Evolutionary conservation across 345 rosid species (phyloP).

Genomic region (Brassica juncea): DNA sequence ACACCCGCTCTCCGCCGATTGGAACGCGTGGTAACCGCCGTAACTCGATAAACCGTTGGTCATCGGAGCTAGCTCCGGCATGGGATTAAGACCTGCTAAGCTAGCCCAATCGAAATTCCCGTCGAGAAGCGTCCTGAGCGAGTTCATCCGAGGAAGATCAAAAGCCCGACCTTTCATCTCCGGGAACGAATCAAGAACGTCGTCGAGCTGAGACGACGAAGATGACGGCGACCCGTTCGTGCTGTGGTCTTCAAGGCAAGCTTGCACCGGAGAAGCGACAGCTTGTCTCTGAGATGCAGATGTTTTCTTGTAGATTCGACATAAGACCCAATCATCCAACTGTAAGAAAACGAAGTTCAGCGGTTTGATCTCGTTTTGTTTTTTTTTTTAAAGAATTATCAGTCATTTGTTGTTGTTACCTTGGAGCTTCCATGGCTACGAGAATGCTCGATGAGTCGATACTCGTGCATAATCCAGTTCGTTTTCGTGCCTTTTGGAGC

Average conservation of each 20-base stretch:
- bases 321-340: conserved; percentile 96
- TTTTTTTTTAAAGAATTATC: too few relatives aligned
- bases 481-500: conserved; percentile 96
- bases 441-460: conserved; percentile 62
- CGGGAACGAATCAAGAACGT: conserved; percentile 71
- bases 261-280: conserved; percentile 34
- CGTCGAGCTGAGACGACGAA: conserved; percentile 76
- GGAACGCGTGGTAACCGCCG: conserved; percentile 37
- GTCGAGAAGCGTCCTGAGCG: conserved; percentile 49
- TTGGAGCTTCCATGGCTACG: conserved; percentile 63
- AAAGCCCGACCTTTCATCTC: conserved; percentile 56
- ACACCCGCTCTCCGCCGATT: conserved; percentile 61
- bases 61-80: conserved; percentile 47
- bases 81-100: conserved; percentile 56
- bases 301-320: conserved; percentile 85
- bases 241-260: conserved; percentile 62
- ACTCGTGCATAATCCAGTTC: conserved; percentile 99
- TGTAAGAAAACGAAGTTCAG: conserved; percentile 22
- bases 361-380: neutral
- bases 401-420: conserved; percentile 39
- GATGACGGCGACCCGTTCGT: conserved; percentile 57
- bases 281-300: conserved; percentile 56
- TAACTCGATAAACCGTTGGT: conserved; percentile 42
- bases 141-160: conserved; percentile 52
- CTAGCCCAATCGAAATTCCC: conserved; percentile 82